Evolutionary conservation across 2,329 filamentous ascomycete species (phyloP), one percentile per base, ranked within the genome.

Genomic region (Penicillium sp.): DNA sequence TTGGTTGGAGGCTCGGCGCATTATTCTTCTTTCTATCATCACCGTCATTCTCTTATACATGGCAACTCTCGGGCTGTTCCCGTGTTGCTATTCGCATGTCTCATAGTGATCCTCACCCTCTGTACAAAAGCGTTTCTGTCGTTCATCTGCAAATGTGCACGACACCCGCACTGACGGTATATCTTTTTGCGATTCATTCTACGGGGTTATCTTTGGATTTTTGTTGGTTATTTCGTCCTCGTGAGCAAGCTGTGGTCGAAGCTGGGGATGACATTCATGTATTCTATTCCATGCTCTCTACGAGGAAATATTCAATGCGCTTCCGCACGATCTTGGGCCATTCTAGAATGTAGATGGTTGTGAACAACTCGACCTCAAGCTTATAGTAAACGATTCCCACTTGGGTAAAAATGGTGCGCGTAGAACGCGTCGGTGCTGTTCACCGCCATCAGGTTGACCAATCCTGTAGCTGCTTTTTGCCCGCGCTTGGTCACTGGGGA

Each of bases 121-220:
- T 61, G 57, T 61, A 61, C 52, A 62, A 59, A 62, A 60, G 52
- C 50, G 42, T 57, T 51, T 44, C 26, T 47, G 42, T 42, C 42
- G 37, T 31, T 33, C 18, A 7, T 14, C 26, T 44, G 41, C 43
- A 41, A 37, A 37, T 28, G 34, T 47, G 41, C 41, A 43, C 32
- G 35, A 38, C 34, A 40, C 29, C 35, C 28, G 41, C 40, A 39
- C 40, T 41, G 30, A 46, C 37, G 30, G 40, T 38, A 44, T 13
- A 27, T 26, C 35, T 41, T 35, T 37, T 32, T 43, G 26, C 28
- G 26, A 38, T 37, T 31, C 38, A 48, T 50, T 37, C 37, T 25
- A 17, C 39, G 34, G 35, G 37, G 35, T 32, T 36, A 41, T 51
- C 28, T 48, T 34, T 29, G 28, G 32, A 25, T 37, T 40, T 39